These are phyloP conservation scores for Wickerhamiella australiensis DNA, from an alignment of 805 yeast genomes.

Conservation along the genomic window DNA sequence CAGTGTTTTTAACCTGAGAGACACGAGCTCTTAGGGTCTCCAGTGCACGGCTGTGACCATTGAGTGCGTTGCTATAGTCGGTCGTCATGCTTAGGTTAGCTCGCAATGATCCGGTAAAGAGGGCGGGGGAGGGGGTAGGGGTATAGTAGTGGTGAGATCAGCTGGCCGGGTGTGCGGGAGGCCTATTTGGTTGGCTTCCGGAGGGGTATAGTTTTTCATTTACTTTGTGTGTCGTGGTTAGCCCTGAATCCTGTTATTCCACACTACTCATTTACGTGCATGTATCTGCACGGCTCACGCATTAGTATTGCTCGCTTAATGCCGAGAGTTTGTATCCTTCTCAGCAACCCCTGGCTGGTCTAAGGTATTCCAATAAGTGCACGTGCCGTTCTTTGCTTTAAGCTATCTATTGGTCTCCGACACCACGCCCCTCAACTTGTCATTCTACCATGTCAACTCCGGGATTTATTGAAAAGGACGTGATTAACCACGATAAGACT, in stretches of 20 bases:
- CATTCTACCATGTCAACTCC: background rate
- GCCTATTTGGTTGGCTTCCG: too few species aligned
- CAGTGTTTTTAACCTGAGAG: slow-evolving; percentile 41
- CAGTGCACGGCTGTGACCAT: slow-evolving; percentile 36
- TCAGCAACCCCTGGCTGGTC: too few species aligned
- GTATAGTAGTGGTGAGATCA: too few species aligned
- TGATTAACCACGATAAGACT: background rate
- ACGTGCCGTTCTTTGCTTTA: background rate
- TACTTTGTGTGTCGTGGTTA: too few species aligned
- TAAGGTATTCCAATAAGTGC: too few species aligned
- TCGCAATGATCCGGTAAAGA: too few species aligned
- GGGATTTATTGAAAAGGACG: background rate
- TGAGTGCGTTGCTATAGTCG: slow-evolving; percentile 21
- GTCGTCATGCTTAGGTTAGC: slow-evolving; percentile 8
- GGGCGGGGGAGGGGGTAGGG: too few species aligned
- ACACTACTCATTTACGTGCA: background rate
- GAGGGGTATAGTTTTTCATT: too few species aligned
- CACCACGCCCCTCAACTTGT: too few species aligned
- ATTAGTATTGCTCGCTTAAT: background rate
- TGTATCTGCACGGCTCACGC: background rate
- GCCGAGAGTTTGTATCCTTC: background rate
- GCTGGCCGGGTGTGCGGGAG: too few species aligned
- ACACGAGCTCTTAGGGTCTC: slow-evolving; percentile 48
- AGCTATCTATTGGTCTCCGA: too few species aligned
- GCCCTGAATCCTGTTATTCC: background rate